These are phyloP conservation scores for Testicularia cyperi DNA, from an alignment of 1,284 basidiomycete species.

Conservation along the genomic window DNA sequence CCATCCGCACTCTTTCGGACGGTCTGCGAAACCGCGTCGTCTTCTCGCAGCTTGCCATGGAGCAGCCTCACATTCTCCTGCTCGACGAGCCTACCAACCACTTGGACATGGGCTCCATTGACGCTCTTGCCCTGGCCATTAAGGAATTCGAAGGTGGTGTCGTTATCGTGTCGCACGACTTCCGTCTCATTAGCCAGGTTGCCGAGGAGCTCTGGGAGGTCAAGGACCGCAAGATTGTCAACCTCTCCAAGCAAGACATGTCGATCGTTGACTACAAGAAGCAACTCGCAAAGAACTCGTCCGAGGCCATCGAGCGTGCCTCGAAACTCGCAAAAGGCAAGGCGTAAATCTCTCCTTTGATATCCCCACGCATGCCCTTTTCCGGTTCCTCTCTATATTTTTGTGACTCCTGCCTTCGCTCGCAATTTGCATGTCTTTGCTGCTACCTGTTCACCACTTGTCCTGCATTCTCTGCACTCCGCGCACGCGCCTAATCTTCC, in stretches of 20 bases:
- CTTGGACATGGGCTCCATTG: slow-evolving; percentile 88
- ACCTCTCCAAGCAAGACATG: slow-evolving; percentile 80
- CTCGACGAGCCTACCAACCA: slow-evolving; percentile 77
- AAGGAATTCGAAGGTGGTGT: slow-evolving; percentile 97
- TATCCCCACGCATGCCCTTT: too few relatives aligned
- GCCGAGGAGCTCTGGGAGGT: slow-evolving; percentile 97
- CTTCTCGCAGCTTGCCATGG: slow-evolving; percentile 74
- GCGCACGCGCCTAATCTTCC: too few relatives aligned
- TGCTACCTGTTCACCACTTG: too few relatives aligned
- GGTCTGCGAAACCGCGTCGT: slow-evolving; percentile 91
- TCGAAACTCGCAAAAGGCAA: slow-evolving; percentile 54
- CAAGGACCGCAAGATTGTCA: slow-evolving; percentile 87
- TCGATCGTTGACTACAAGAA: slow-evolving; percentile 59
- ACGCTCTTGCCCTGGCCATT: slow-evolving; percentile 89
- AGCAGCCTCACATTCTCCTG: slow-evolving; percentile 62
- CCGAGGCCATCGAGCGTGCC: slow-evolving; percentile 55
- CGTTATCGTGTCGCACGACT: slow-evolving; percentile 62
- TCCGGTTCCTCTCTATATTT: too few relatives aligned
- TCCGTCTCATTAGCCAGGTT: slow-evolving; percentile 53
- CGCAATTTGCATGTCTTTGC: too few relatives aligned
- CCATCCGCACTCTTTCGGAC: slow-evolving; percentile 89
- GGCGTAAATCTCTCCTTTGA: slow-evolving; percentile 9
- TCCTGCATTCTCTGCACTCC: too few relatives aligned
- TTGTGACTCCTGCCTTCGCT: too few relatives aligned
- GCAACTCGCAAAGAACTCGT: slow-evolving; percentile 50